Base-by-base conservation (phyloP, 768 basidiomycete genomes). In the Lactarius indigo region DNA sequence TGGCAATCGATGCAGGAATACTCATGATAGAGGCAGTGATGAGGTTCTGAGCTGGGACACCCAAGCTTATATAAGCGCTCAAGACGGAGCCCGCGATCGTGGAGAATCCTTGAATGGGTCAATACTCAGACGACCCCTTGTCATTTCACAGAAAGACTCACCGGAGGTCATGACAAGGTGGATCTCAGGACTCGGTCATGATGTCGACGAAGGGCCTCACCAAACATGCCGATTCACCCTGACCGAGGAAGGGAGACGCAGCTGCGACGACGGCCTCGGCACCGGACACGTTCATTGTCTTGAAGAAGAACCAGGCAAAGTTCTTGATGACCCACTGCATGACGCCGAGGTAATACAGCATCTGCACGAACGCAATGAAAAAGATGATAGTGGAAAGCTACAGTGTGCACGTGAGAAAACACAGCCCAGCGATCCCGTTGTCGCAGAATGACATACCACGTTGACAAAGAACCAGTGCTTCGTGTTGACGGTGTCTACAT, bases 261-360 rank as follows among this genome's bases (percentile, higher is more conserved):
- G 94, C 87, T 33, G 94, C 94, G 52, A 96, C 92, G 64, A 96
- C 90, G 41, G 94, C 94, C 74, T 96, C 94, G 4, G 93, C 94
- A 65, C 95, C 94, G n/a, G 94, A 95, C 39, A 96, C 85, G 69
- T 91, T 88, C 86, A 96, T 84, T 61, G 91, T 78, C 76, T 93
- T 94, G 81, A 92, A 94, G 84, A 96, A 96, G 79, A 96, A 84
- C 92, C 91, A 94, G 3, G 94, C 94, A 73, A 96, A 94, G 75
- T 92, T 81, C 72, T 84, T 85, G 76, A 96, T 86, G 72, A 96
- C 76, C 93, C 94, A 96, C 80, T 95, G 92, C 92, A 96, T 95
- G 37, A 92, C 89, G 59, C 94, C 91, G 62, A 92, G 78, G 77
- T 94, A 90, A 79, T 94, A 95, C 77, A 92, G 76, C 91, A 94